Evolutionary conservation across 129 eudicot genomes (phyloP), one percentile per base, ranked within the genome.

Genomic region (Saposhnikovia divaricata): DNA sequence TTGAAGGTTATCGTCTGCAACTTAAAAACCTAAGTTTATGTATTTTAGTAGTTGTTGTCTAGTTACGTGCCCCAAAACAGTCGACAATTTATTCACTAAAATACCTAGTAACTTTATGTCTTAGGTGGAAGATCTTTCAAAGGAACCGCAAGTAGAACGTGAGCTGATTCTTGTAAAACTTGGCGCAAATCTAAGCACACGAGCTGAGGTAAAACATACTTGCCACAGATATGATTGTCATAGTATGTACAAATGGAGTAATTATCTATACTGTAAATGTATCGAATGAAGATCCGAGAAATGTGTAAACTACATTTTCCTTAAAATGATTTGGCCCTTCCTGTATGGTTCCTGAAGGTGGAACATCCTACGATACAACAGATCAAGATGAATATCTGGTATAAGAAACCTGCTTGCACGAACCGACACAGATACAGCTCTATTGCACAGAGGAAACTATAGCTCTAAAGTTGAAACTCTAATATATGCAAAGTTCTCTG

Each of bases 141-240:
- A 43, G 83, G 96, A 90, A 81, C 94, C 97, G 19, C 97, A 90
- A 80, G 99, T 95, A 40, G 99, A 95, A 87, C 88, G 99, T 78
- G 99, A 95, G 84, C 77, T 95, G 79, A 89, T 95, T 96, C 99
- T 95, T 66, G 85, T 95, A 81, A 95, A 95, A 86, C 92, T 95
- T 57, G 79, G 77, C 46, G 95, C 93, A 50, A 88, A 90, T 83
- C 86, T 83, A 77, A 83, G 34, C 78, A 84, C 89, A 70, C 80
- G 85, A 79, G 91, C 94, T 44, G 96, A 95, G 90, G 99, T 95
- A 82, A 66, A 75, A 14, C 74, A 34, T 42, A 23, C 55, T 68
- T 46, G 18, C 18, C 40, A 1, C 46, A 44, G 12, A 51, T 27
- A 46, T 27, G 77, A 23, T 14, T 44, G 53, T 44, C 18, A 43